Conservation (phyloP, 2,329 filamentous ascomycete genomes). For the Diplocarpon rosae region DNA sequence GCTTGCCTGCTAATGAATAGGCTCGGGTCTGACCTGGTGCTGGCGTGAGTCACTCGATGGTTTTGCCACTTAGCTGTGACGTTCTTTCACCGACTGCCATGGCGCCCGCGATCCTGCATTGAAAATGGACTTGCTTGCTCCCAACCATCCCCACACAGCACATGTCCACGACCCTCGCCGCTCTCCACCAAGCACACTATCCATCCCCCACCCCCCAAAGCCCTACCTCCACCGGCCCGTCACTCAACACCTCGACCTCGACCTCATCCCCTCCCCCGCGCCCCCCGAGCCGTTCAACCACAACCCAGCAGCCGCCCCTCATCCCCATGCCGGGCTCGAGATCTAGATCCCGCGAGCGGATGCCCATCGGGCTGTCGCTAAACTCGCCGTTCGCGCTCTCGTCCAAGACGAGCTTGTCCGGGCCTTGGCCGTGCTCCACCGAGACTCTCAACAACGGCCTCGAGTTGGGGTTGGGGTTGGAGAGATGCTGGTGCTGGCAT, state of each 20-base stretch:
- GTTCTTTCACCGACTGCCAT: no score
- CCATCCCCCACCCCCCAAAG: conserved; percentile 26
- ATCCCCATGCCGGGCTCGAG: conserved; percentile 51
- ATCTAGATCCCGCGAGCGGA: conserved; percentile 66
- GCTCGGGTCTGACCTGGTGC: no score
- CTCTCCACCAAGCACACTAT: conserved; percentile 1
- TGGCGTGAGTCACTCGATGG: no score
- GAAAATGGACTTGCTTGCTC: no score
- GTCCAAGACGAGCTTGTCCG: conserved; percentile 53
- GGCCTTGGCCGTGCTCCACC: conserved; percentile 61
- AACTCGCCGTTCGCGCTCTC: conserved; percentile 65
- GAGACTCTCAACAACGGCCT: conserved; percentile 53
- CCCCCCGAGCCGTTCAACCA: conserved; percentile 67
- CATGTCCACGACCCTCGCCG: no score
- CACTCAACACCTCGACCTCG: conserved; percentile 37
- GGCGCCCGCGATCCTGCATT: no score
- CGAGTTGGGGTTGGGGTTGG: conserved; percentile 4
- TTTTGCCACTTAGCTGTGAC: no score
- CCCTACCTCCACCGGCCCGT: conserved; percentile 25
- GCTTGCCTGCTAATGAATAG: no score
- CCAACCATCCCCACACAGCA: no score
- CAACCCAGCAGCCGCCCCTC: conserved; percentile 59
- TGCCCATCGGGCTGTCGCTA: conserved; percentile 51
- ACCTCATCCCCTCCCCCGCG: conserved; percentile 36
- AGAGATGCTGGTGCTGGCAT: neutral